These are phyloP conservation scores for Gonapodya sp. DNA, from an alignment of 192 early-diverging fungal genomes.

Conservation along the genomic window DNA sequence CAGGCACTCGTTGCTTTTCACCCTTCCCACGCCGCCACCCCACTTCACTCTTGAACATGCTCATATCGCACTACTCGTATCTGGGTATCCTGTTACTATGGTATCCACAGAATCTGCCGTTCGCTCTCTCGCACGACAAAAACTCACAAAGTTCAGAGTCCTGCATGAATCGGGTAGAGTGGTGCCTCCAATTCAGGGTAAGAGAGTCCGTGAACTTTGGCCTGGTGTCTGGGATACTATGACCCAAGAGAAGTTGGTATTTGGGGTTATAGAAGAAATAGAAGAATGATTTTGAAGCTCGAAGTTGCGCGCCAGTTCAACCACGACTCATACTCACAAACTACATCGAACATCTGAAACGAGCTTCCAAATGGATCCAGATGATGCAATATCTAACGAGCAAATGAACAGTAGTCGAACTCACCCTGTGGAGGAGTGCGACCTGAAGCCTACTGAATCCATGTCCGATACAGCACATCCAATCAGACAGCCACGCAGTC, in stretches of 20 bases:
- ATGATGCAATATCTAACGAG: not conserved
- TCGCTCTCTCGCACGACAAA: not conserved
- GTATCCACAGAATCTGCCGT: not conserved
- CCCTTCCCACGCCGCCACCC: not conserved
- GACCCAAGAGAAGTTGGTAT: not conserved
- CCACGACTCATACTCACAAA: no score
- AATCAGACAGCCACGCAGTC: no score
- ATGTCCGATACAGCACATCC: no score
- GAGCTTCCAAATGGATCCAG: not conserved
- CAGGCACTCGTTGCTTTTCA: not conserved
- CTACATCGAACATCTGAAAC: no score
- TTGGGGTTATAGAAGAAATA: not conserved
- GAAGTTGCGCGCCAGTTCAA: no score
- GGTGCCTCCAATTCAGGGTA: not conserved
- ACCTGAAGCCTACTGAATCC: no score
- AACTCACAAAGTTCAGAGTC: not conserved
- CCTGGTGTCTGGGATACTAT: not conserved
- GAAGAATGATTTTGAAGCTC: no score
- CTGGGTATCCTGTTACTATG: not conserved
- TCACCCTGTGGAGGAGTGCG: no score
- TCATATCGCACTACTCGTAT: not conserved
- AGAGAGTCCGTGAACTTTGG: not conserved
- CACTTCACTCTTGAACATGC: not conserved
- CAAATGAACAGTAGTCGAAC: not conserved
- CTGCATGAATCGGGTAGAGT: not conserved